phyloP scores from a whole-genome alignment of 768 basidiomycete genomes.

The Trametes meyenii region DNA sequence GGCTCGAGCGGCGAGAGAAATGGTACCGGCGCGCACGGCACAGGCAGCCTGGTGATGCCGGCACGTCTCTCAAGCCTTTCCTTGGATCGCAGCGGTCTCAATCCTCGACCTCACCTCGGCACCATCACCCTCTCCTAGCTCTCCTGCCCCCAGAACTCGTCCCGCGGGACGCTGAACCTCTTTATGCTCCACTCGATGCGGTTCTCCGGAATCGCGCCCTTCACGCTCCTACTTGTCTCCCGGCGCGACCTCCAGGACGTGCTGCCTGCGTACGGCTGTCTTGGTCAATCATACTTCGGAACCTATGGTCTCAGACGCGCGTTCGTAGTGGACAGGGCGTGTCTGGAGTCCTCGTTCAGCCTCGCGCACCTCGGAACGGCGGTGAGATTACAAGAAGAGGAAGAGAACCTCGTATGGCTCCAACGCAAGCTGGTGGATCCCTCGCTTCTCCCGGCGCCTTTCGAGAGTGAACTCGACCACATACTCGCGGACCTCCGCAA shows the following conservation, averaged over 20 bases:
- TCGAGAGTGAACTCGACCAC: conserved; percentile 18
- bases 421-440: conserved; percentile 54
- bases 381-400: conserved; percentile 19
- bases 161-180: too few relatives aligned
- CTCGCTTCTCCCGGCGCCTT: conserved; percentile 36
- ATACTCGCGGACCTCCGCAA: conserved; percentile 1
- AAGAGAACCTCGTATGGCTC: conserved; percentile 58
- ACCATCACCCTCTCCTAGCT: too few relatives aligned
- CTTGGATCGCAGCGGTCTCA: too few relatives aligned
- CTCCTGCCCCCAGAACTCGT: too few relatives aligned
- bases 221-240: conserved; percentile 41
- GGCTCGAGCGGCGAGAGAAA: too few relatives aligned
- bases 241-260: conserved; percentile 44
- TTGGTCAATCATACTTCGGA: conserved; percentile 55
- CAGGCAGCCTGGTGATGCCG: too few relatives aligned
- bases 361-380: conserved; percentile 34
- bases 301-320: conserved; percentile 55
- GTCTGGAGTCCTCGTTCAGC: conserved; percentile 35
- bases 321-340: conserved; percentile 44
- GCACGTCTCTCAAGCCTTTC: too few relatives aligned
- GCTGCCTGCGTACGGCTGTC: conserved; percentile 40
- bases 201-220: conserved; percentile 11
- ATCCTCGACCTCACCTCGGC: too few relatives aligned
- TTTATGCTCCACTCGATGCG: background rate
- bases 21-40: too few relatives aligned